These are phyloP conservation scores for Leccinum obscurum DNA, from an alignment of 768 basidiomycete species.

Conservation along the genomic window DNA sequence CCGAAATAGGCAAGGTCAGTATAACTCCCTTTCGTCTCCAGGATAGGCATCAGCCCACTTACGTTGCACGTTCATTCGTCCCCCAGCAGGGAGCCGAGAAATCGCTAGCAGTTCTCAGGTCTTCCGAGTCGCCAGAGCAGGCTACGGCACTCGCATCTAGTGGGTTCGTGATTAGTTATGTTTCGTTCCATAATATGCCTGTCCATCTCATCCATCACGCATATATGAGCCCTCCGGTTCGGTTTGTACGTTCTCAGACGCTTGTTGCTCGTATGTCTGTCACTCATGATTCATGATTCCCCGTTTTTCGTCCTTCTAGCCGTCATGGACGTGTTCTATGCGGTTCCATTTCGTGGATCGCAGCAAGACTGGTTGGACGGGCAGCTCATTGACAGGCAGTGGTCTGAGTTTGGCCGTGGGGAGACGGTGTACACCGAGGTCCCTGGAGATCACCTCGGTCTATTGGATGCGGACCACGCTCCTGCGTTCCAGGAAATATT, in stretches of 20 bases:
- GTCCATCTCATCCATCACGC: not conserved
- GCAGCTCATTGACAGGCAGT: conserved; percentile 14
- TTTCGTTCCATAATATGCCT: not conserved
- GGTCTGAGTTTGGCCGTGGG: conserved; percentile 15
- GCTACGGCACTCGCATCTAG: conserved; percentile 72
- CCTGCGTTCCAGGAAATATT: conserved; percentile 27
- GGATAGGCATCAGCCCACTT: conserved; percentile 3
- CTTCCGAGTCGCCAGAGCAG: conserved; percentile 65
- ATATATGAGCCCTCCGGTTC: conserved; percentile 30
- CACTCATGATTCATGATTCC: not conserved
- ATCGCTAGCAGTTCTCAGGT: conserved; percentile 73
- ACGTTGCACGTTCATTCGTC: not conserved
- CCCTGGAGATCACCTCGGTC: conserved; percentile 21
- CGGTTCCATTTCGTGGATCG: conserved; percentile 14
- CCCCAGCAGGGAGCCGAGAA: conserved; percentile 78
- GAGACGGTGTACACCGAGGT: conserved; percentile 21
- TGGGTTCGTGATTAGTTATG: conserved; percentile 36
- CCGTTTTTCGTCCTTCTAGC: conserved; percentile 5
- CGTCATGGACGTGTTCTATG: conserved; percentile 18
- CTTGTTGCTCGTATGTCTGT: not conserved
- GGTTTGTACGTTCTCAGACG: conserved; percentile 17
- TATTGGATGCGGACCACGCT: conserved; percentile 27
- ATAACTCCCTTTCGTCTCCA: not conserved
- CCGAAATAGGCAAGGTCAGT: conserved; percentile 88
- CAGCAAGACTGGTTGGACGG: conserved; percentile 24